phyloP scores from a whole-genome alignment of 2,329 filamentous ascomycete genomes.

The Pyrenophora seminiperda region DNA sequence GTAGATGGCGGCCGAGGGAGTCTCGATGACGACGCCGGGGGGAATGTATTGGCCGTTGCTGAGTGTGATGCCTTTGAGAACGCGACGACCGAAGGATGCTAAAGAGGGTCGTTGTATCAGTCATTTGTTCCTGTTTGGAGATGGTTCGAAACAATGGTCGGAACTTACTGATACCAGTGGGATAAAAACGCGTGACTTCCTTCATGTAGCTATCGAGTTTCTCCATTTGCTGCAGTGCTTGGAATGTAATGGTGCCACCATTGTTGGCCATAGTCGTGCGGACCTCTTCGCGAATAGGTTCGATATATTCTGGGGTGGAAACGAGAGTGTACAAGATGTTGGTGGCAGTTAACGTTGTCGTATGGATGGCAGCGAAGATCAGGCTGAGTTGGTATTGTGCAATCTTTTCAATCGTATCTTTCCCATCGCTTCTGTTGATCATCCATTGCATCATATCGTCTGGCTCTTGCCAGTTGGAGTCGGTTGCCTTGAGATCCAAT shows the following conservation, averaged over 20 bases:
- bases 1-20: slow-evolving; percentile 36
- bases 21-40: slow-evolving; percentile 42
- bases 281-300: slow-evolving; percentile 51
- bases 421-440: slow-evolving; percentile 29
- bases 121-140: neutral
- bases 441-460: slow-evolving; percentile 50
- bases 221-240: slow-evolving; percentile 41
- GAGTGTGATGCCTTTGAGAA: slow-evolving; percentile 57
- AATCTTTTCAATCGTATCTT: slow-evolving; percentile 4
- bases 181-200: slow-evolving; percentile 37
- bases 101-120: neutral
- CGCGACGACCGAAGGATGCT: slow-evolving; percentile 58
- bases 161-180: slow-evolving; percentile 29
- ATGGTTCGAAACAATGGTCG: neutral
- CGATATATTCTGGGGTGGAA: slow-evolving; percentile 48
- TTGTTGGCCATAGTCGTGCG: slow-evolving; percentile 47
- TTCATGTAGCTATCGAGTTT: slow-evolving; percentile 49
- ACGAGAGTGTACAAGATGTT: slow-evolving; percentile 42
- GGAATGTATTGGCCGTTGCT: slow-evolving; percentile 59
- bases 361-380: slow-evolving; percentile 42
- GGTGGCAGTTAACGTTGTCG: slow-evolving; percentile 33
- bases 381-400: slow-evolving; percentile 29
- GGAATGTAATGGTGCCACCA: slow-evolving; percentile 34
- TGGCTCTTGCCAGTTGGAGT: slow-evolving; percentile 40
- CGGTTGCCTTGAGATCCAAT: slow-evolving; percentile 26